phyloP scores from a whole-genome alignment of 495 filamentous ascomycete species.

The Neurospora sp. region DNA sequence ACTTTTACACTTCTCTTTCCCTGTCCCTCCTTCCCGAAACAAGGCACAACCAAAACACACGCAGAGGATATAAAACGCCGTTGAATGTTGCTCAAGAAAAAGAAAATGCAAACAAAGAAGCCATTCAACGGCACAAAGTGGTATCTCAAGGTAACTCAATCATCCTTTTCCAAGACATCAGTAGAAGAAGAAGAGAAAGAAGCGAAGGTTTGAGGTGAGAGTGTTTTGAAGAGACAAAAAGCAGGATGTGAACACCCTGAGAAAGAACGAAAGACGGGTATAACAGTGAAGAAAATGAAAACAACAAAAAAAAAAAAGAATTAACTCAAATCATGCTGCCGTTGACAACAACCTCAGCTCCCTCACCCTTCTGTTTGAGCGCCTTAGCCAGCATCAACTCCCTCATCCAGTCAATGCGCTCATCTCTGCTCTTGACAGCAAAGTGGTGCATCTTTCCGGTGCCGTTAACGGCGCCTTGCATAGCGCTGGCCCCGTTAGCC shows the following conservation, averaged over 20 bases:
- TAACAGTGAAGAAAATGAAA: slow-evolving; percentile 6
- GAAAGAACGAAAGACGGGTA: slow-evolving; percentile 3
- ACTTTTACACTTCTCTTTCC: neutral
- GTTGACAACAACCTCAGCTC: slow-evolving; percentile 73
- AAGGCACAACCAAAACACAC: neutral
- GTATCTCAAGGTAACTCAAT: neutral
- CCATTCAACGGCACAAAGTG: slow-evolving; percentile 9
- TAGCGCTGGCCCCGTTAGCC: slow-evolving; percentile 4
- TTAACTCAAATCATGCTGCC: slow-evolving; percentile 56
- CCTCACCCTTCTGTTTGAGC: slow-evolving; percentile 68
- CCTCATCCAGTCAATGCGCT: slow-evolving; percentile 96
- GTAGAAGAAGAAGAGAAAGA: slow-evolving; percentile 6
- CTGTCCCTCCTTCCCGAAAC: too few species aligned
- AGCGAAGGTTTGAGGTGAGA: slow-evolving; percentile 3
- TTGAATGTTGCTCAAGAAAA: slow-evolving; percentile 6
- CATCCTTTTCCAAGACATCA: neutral
- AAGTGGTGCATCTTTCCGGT: slow-evolving; percentile 89
- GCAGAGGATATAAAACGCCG: neutral
- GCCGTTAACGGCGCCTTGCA: slow-evolving; percentile 35
- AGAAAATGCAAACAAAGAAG: slow-evolving; percentile 7
- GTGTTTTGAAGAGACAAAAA: neutral
- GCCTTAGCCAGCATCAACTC: slow-evolving; percentile 96
- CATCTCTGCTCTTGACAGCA: slow-evolving; percentile 73
- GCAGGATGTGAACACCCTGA: neutral
- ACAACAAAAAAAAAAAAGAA: neutral